Evolutionary conservation across 2,329 filamentous ascomycete species (phyloP).

Genomic region (Hirsutella rhossiliensis): DNA sequence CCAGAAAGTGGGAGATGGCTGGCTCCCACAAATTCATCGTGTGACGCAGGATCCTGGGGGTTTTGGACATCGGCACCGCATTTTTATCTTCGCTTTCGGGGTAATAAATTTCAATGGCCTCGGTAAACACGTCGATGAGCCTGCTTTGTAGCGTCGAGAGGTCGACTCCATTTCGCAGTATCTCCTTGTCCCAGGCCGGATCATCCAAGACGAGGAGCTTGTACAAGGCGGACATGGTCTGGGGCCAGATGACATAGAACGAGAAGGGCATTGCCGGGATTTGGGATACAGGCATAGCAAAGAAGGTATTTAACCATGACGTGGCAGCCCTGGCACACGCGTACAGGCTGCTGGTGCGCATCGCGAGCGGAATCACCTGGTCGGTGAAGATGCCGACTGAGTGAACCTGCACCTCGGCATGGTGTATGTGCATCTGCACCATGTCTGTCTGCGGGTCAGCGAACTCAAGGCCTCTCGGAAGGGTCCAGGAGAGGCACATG

Average conservation of each 20-base stretch:
- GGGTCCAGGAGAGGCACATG: no score
- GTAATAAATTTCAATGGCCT: slow-evolving; percentile 13
- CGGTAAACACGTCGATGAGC: slow-evolving; percentile 18
- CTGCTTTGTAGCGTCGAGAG: slow-evolving; percentile 22
- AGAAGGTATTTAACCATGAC: slow-evolving; percentile 23
- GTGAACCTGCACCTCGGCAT: slow-evolving; percentile 19
- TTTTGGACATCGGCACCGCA: slow-evolving; percentile 18
- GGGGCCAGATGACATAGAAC: slow-evolving; percentile 21
- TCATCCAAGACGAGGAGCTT: slow-evolving; percentile 25
- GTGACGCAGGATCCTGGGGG: slow-evolving; percentile 21
- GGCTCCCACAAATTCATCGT: slow-evolving; percentile 23
- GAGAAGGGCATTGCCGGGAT: slow-evolving; percentile 20
- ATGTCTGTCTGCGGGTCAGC: slow-evolving; percentile 10
- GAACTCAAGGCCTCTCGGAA: neutral
- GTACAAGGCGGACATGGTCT: slow-evolving; percentile 24
- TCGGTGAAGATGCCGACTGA: slow-evolving; percentile 19
- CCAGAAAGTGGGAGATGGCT: slow-evolving; percentile 15
- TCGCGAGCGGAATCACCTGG: slow-evolving; percentile 15
- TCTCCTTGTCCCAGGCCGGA: slow-evolving; percentile 27
- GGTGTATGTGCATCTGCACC: slow-evolving; percentile 16
- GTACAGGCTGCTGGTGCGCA: slow-evolving; percentile 23
- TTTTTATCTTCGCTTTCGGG: neutral
- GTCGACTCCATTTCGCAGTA: slow-evolving; percentile 22
- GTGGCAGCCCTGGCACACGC: slow-evolving; percentile 21
- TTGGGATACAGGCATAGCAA: slow-evolving; percentile 16